These are phyloP conservation scores for Byssothecium circinans DNA, from an alignment of 2,329 filamentous ascomycete species.

Conservation along the genomic window DNA sequence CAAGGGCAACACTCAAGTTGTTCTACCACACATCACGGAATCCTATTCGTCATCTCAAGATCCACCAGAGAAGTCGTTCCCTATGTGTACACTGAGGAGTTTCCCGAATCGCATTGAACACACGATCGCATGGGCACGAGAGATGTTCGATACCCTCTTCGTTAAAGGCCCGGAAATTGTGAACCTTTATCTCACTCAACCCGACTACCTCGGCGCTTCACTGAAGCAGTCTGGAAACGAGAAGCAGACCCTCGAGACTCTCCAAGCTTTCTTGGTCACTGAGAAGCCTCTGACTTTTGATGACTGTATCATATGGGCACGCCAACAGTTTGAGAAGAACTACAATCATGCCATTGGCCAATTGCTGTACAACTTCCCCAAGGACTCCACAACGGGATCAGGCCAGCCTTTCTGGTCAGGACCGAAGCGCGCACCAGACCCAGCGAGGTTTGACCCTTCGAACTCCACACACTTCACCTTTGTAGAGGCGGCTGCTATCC, in stretches of 20 bases:
- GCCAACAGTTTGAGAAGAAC: conserved; percentile 90
- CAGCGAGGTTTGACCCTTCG: conserved; percentile 82
- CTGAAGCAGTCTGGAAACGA: conserved; percentile 94
- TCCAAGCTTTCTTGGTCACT: conserved; percentile 86
- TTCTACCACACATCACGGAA: conserved; percentile 87
- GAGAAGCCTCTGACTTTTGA: conserved; percentile 92
- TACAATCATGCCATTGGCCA: conserved; percentile 97
- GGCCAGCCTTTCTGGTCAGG: conserved; percentile 97
- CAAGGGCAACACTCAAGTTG: conserved; percentile 97
- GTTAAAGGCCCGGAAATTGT: conserved; percentile 92
- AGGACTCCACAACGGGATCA: conserved; percentile 83
- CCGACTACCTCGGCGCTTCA: conserved; percentile 83
- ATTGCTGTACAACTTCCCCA: conserved; percentile 94
- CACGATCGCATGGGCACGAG: conserved; percentile 96
- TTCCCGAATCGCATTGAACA: conserved; percentile 99
- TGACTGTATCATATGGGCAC: conserved; percentile 95
- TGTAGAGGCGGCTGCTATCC: conserved; percentile 81
- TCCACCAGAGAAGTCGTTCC: conserved; percentile 97
- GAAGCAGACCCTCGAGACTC: conserved; percentile 86
- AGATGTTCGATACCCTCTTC: conserved; percentile 92
- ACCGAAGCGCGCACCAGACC: conserved; percentile 91
- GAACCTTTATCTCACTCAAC: conserved; percentile 89
- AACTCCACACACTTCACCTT: conserved; percentile 89
- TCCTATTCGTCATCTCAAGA: conserved; percentile 98
- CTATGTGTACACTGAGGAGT: conserved; percentile 95